These are phyloP conservation scores for Claviceps fusiformis DNA, from an alignment of 2,329 filamentous ascomycete species.

Conservation along the genomic window DNA sequence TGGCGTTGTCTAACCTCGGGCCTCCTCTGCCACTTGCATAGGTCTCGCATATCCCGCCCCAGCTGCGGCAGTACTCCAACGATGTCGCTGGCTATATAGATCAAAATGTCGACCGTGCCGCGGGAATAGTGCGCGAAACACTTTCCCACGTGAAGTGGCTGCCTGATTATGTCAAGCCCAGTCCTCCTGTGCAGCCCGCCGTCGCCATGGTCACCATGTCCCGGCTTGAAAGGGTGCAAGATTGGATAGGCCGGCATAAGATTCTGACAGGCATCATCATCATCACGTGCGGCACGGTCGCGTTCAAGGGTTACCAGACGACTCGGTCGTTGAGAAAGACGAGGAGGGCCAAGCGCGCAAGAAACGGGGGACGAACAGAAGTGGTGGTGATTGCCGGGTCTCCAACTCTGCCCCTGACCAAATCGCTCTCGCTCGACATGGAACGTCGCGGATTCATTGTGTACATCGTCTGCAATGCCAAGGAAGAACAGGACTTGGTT, in stretches of 20 bases:
- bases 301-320: constrained; percentile 36
- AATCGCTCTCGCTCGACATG: constrained; percentile 70
- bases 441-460: constrained; percentile 89
- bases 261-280: constrained; percentile 59
- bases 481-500: constrained; percentile 72
- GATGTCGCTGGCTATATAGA: constrained; percentile 72
- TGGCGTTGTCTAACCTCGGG: constrained; percentile 1
- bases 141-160: constrained; percentile 59
- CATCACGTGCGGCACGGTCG: constrained; percentile 54
- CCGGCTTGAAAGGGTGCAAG: constrained; percentile 41
- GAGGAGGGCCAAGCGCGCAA: constrained; percentile 63
- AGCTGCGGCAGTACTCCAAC: constrained; percentile 56
- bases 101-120: constrained; percentile 63
- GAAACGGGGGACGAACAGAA: constrained; percentile 75
- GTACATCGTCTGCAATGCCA: constrained; percentile 74
- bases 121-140: constrained; percentile 54
- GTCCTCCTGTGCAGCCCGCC: constrained; percentile 29
- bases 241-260: constrained; percentile 63
- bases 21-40: constrained; percentile 13
- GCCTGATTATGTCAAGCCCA: constrained; percentile 52
- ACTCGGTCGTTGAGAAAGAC: constrained; percentile 48
- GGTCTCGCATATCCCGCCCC: constrained; percentile 41
- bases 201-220: constrained; percentile 21
- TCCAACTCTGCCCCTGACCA: constrained; percentile 68
- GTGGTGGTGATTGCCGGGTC: constrained; percentile 84